These are phyloP conservation scores for Mucor velutinosus DNA, from an alignment of 371 early-diverging fungal genomes.

Conservation along the genomic window DNA sequence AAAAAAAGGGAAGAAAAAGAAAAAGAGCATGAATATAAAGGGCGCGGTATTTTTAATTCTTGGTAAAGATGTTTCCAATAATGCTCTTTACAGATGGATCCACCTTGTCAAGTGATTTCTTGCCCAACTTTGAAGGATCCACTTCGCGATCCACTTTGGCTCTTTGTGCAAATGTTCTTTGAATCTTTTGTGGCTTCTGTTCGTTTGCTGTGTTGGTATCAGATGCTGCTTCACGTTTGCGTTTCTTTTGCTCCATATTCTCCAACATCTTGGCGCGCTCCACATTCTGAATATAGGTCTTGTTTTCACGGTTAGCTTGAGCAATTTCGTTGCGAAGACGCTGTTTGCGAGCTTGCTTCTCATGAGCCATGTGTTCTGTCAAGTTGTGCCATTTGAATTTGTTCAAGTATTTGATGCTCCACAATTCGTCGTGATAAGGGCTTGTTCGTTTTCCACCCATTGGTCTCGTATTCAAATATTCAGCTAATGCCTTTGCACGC, in stretches of 20 bases:
- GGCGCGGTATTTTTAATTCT: slow-evolving; percentile 23
- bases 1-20: neutral
- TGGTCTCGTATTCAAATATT: slow-evolving; percentile 73
- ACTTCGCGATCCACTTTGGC: slow-evolving; percentile 44
- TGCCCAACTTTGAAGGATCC: slow-evolving; percentile 25
- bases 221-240: slow-evolving; percentile 35
- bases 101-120: slow-evolving; percentile 22
- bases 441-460: slow-evolving; percentile 88
- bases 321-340: slow-evolving; percentile 83
- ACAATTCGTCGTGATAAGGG: slow-evolving; percentile 88
- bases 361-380: slow-evolving; percentile 90
- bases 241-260: slow-evolving; percentile 73
- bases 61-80: slow-evolving; percentile 40
- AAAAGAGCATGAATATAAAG: neutral
- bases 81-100: slow-evolving; percentile 43
- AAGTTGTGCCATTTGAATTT: slow-evolving; percentile 97
- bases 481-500: slow-evolving; percentile 80
- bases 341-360: slow-evolving; percentile 82
- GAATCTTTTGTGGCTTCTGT: slow-evolving; percentile 32
- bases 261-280: slow-evolving; percentile 83
- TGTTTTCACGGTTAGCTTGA: slow-evolving; percentile 85
- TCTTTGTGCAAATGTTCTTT: slow-evolving; percentile 70
- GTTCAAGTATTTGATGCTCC: slow-evolving; percentile 95
- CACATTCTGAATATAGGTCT: slow-evolving; percentile 84
- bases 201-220: slow-evolving; percentile 24